Percentiles rank a stretch among this genome's conserved stretches.
These are phyloP conservation scores for Arabis alpina DNA, from an alignment of 345 rosid species.

Conservation along the genomic window DNA sequence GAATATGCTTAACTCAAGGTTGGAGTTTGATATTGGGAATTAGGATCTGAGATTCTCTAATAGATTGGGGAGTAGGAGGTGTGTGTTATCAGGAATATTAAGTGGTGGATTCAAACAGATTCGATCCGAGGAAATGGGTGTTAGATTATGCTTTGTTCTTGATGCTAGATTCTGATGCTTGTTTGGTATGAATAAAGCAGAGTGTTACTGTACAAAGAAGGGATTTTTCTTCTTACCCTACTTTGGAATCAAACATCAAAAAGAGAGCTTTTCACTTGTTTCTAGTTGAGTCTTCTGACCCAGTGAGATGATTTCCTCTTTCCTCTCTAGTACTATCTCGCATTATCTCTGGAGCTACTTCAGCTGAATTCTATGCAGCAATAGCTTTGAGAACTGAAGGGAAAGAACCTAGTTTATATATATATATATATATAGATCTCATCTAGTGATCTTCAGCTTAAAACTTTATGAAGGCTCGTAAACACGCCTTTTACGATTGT, in stretches of 20 bases:
- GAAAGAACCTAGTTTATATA: background rate
- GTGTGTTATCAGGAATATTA: constrained; percentile 26
- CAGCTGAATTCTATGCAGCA: background rate
- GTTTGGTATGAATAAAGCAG: constrained; percentile 28
- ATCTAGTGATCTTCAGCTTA: too few species aligned
- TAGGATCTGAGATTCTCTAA: constrained; percentile 7
- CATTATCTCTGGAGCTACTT: background rate
- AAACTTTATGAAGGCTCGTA: constrained; percentile 11
- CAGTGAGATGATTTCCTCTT: constrained; percentile 3
- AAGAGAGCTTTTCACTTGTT: background rate
- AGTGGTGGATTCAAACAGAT: constrained; percentile 28
- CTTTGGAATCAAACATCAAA: constrained; percentile 25
- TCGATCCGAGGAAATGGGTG: constrained; percentile 36
- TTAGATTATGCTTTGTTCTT: constrained; percentile 17
- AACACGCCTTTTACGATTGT: too few species aligned
- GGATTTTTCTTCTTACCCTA: background rate
- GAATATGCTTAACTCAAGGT: too few species aligned
- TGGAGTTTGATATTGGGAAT: background rate
- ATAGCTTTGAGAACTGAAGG: constrained; percentile 1
- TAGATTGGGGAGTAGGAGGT: background rate
- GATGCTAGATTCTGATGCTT: constrained; percentile 34
- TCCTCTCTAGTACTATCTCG: background rate
- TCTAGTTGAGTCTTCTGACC: constrained; percentile 7
- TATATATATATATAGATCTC: too few species aligned
- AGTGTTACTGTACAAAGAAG: constrained; percentile 11